Conservation (phyloP, 352 stramenopile species). For the Elongisporangium undulatum region DNA sequence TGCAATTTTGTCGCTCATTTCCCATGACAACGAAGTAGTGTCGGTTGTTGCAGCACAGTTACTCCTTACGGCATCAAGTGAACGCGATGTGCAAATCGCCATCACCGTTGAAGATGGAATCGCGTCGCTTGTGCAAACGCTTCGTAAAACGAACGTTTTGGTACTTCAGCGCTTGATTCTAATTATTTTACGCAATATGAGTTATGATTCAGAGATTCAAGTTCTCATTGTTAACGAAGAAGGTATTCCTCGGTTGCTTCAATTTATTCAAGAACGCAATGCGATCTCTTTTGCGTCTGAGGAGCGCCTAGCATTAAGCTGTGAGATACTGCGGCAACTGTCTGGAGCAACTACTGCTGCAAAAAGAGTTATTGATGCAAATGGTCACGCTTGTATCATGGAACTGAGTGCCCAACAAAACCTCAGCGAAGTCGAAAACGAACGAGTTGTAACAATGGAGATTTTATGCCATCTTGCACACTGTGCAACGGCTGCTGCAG, state of each 20-base stretch:
- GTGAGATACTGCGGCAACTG: slow-evolving; percentile 38
- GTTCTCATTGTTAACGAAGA: slow-evolving; percentile 43
- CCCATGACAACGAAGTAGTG: slow-evolving; percentile 23
- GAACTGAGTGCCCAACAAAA: slow-evolving; percentile 34
- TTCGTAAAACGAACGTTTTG: slow-evolving; percentile 25
- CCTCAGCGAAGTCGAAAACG: slow-evolving; percentile 1
- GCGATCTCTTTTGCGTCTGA: slow-evolving; percentile 14
- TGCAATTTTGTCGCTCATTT: slow-evolving; percentile 39
- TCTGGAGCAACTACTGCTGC: slow-evolving; percentile 26
- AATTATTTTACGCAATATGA: slow-evolving; percentile 44
- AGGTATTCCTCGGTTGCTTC: slow-evolving; percentile 34
- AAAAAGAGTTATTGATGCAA: slow-evolving; percentile 29
- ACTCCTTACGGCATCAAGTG: slow-evolving; percentile 26
- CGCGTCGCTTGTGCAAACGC: slow-evolving; percentile 34
- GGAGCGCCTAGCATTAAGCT: slow-evolving; percentile 34
- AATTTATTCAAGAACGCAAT: slow-evolving; percentile 42
- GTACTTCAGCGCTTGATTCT: slow-evolving; percentile 46
- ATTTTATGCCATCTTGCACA: slow-evolving; percentile 42
- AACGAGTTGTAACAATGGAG: slow-evolving; percentile 26
- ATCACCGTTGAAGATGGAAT: slow-evolving; percentile 78
- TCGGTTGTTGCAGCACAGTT: slow-evolving; percentile 37
- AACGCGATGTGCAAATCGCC: slow-evolving; percentile 58
- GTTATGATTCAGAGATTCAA: slow-evolving; percentile 59
- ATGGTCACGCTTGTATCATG: slow-evolving; percentile 32
- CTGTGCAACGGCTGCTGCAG: neutral